Base-by-base conservation (phyloP, 2,329 filamentous ascomycete species). In the Cercospora citrullina region DNA sequence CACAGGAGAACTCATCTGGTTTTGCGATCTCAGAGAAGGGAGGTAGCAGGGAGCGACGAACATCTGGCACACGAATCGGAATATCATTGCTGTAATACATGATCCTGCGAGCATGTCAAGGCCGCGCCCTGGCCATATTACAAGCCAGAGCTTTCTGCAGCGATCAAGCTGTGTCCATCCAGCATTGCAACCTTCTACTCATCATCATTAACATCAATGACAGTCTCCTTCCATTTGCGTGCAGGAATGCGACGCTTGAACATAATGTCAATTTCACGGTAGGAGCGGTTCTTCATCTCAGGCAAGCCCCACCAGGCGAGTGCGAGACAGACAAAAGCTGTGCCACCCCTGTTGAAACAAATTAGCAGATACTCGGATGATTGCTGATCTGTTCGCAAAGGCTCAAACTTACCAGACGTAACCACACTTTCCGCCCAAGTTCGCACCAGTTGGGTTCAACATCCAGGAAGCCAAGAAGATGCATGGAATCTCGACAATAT, bases 401-500 rank as follows among this genome's bases (percentile, higher is more conserved):
- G n/a, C n/a, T n/a, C n/a, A n/a, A 10, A 36, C 33, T 36, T 18
- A 62, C 60, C 85, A 87, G 74, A 87, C 80, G 78, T 86, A 89
- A 71, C 86, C 88, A 75, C 84, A 84, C 81, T 83, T 86, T 77
- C 84, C 85, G 48, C 81, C 84, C 16, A 75, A 71, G 55, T 76
- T 72, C 2, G 65, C 72, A 23, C 69, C 82, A 2, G 77, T 79
- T 1, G 83, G 77, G 82, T 89, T 89, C 70, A 89, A 86, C 85
- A 89, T 87, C 74, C 84, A 87, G 1, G 60, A 65, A 5, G 68
- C 68, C 7, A 67, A 83, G 84, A 87, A 90, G 75, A 90, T 90
- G 74, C 86, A 89, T 73, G 88, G 87, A 76, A 90, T 90, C 67
- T 90, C 85, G 69, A 88, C 80, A 5, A 88, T 73, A 79, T 90